Evolutionary conservation across 179 eudicot genomes (phyloP), one percentile per base, ranked within the genome.

Genomic region (Silene vulgaris): DNA sequence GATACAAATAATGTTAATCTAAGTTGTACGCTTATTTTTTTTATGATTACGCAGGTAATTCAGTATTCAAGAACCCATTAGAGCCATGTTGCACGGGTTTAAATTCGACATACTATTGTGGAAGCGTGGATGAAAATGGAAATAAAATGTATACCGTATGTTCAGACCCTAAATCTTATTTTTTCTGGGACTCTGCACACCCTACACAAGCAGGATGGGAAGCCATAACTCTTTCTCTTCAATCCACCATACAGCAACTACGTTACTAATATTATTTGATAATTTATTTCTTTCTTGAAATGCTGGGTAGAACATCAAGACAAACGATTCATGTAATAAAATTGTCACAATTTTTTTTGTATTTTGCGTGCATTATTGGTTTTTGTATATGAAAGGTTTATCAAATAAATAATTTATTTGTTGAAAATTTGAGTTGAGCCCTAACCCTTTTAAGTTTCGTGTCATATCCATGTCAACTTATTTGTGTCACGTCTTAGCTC

Each of bases 171-270:
- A 81, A 84, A 2, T 50, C 84, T 16, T 73, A 82, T 4, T 89
- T 89, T 72, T 89, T 88, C 71, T 89, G 94, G 94, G 94, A 89
- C 80, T 16, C 61, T 4, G 78, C 74, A 2, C 95, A 90, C 77
- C 95, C 91, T n/a, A 85, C 91, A 29, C 86, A 90, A 76, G 91
- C 91, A 0, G 94, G 94, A 26, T 90, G 91, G 94, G 73, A 14
- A 28, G 84, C 84, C 0, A 75, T 87, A 5, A 86, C 45, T 43
- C 60, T 20, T 9, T 59, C 80, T n/a, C 75, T 90, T 16, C 57
- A 81, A 68, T 2, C 86, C 0, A 65, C 17, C 7, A 35, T 67
- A 28, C n/a, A 13, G 13, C 37, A 13, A 13, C 30, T 65, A 0
- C 37, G 8, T 14, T 29, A 65, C 40, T 65, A 65, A 50, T 50